phyloP scores from a whole-genome alignment of 768 basidiomycete species.

The Hortiboletus flavorubellus region DNA sequence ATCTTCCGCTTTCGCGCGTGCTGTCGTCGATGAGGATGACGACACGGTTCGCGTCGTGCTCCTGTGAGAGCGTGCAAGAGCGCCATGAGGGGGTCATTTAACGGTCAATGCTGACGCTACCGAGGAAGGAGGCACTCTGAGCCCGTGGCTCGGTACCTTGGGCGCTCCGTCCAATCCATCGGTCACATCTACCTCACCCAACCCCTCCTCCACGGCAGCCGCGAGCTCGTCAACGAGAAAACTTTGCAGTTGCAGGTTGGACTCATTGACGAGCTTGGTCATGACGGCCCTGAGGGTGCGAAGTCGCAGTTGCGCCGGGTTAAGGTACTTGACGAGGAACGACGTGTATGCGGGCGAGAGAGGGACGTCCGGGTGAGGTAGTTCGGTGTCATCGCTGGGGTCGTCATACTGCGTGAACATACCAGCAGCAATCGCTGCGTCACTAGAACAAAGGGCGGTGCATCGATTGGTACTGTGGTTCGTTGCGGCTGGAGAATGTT shows the following conservation, averaged over 20 bases:
- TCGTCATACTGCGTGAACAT: constrained; percentile 54
- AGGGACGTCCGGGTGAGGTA: constrained; percentile 8
- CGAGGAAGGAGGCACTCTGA: too few species aligned
- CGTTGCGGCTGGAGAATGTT: too few species aligned
- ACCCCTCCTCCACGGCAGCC: constrained; percentile 56
- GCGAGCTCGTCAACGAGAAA: constrained; percentile 77
- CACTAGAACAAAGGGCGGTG: too few species aligned
- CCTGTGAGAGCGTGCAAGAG: constrained; percentile 61
- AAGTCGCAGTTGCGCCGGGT: too few species aligned
- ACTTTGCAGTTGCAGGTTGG: constrained; percentile 82
- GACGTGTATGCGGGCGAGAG: too few species aligned
- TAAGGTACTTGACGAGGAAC: too few species aligned
- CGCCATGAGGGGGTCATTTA: constrained; percentile 93
- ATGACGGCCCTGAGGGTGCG: constrained; percentile 28
- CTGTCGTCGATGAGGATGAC: not conserved
- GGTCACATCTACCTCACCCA: constrained; percentile 60
- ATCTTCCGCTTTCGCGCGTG: constrained; percentile 17
- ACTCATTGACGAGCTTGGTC: constrained; percentile 78
- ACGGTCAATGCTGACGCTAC: constrained; percentile 60
- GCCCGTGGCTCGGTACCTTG: constrained; percentile 62
- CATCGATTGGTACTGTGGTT: too few species aligned
- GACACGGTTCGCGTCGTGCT: not conserved
- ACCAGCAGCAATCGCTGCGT: constrained; percentile 2
- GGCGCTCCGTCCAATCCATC: constrained; percentile 57
- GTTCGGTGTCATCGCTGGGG: constrained; percentile 32